Base-by-base conservation (phyloP, 177 flowering plant genomes). In the Vitis hybrid region DNA sequence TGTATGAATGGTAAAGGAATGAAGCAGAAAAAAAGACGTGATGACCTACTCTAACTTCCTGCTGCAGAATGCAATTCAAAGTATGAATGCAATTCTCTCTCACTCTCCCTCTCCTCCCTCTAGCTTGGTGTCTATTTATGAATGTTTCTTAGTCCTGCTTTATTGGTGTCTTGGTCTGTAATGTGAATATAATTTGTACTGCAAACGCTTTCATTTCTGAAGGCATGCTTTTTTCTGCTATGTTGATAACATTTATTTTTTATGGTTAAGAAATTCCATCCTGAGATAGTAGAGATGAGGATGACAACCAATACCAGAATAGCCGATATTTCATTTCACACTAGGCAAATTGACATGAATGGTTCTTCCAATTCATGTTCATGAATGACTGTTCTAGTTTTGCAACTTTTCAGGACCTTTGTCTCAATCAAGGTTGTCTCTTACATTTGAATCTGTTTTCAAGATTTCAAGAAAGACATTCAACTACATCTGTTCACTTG, bases 401-500 rank as follows among this genome's bases (percentile, higher is more conserved):
- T 72, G 40, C 58, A 19, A 64, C 30, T 57, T 64, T 67, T 30
- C 56, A 81, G 82, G 82, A 35, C 63, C 75, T 35, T 61, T 69
- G 11, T 72, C 75, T 56, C 65, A 61, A 60, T 62, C 74, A 17
- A 70, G 54, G 72, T 60, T 70, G 60, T 50, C 64, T 18, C 65
- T 63, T 15, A 74, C 48, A 55, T 82, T 82, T 58, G 79, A 75
- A 62, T 73, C 80, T n/a, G 46, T 82, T 52, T 80, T 82, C 56
- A 80, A 67, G 60, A 78, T 82, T 14, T 80, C 85, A 13, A 80
- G 83, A 67, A 78, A 78, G 72, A 80, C 85, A 50, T 82, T 82
- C 74, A 60, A 74, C 68, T 80, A 80, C 64, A 74, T 82, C 19
- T 82, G 85, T 58, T 80, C 85, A 52, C 78, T 82, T 3, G 85